Evolutionary conservation across 2,329 filamentous ascomycete genomes (phyloP).

Genomic region (Colletotrichum magnum): DNA sequence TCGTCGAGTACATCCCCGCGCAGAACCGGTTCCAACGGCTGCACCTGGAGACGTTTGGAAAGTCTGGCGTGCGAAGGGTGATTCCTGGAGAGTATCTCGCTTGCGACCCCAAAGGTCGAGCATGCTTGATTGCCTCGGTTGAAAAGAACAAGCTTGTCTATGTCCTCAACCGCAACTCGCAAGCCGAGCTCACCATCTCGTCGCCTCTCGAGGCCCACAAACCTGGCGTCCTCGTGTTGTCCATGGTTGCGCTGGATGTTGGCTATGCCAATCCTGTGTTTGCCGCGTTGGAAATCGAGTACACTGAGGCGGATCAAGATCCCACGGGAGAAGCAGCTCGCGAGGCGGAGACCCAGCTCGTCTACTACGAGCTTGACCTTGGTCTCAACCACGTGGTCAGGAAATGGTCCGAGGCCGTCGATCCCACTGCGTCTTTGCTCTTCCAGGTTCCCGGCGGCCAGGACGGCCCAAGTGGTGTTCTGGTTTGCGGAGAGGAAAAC

Average conservation of each 20-base stretch:
- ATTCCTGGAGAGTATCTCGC: slow-evolving; percentile 97
- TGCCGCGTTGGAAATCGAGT: slow-evolving; percentile 93
- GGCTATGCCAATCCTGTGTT: slow-evolving; percentile 98
- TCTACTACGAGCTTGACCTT: slow-evolving; percentile 98
- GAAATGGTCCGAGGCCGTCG: slow-evolving; percentile 95
- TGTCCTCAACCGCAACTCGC: slow-evolving; percentile 94
- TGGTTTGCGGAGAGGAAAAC: slow-evolving; percentile 94
- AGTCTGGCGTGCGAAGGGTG: slow-evolving; percentile 93
- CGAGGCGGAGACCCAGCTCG: slow-evolving; percentile 89
- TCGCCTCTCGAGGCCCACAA: slow-evolving; percentile 97
- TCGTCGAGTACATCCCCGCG: slow-evolving; percentile 90
- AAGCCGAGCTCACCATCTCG: slow-evolving; percentile 96
- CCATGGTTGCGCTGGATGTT: slow-evolving; percentile 89
- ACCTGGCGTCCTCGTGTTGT: slow-evolving; percentile 89
- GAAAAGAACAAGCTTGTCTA: slow-evolving; percentile 99
- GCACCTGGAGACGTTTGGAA: slow-evolving; percentile 97
- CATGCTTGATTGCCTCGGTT: slow-evolving; percentile 91
- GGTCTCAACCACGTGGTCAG: slow-evolving; percentile 97
- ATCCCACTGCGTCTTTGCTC: slow-evolving; percentile 88
- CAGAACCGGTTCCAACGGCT: slow-evolving; percentile 91
- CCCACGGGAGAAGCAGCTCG: slow-evolving; percentile 85
- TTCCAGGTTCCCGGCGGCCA: slow-evolving; percentile 96
- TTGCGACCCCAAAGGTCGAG: slow-evolving; percentile 94
- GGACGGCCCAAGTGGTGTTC: slow-evolving; percentile 93
- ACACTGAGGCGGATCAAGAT: slow-evolving; percentile 91